Conservation (phyloP, 768 basidiomycete genomes). For the Lactifluus volemus region DNA sequence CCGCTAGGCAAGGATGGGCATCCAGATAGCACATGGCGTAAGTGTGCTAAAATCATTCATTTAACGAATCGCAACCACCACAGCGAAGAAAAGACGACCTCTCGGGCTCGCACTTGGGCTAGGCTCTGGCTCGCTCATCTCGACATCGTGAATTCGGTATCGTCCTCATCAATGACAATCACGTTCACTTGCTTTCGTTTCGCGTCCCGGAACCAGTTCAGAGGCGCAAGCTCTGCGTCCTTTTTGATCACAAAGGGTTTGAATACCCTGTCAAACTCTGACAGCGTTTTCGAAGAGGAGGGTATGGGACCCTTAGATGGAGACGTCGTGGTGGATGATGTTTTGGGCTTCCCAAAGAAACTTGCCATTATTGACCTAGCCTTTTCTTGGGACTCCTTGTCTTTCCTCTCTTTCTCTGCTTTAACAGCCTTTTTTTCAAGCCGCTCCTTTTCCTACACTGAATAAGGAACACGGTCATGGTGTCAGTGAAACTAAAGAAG, state of each 20-base stretch:
- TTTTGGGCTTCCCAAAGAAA: conserved; percentile 65
- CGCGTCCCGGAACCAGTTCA: conserved; percentile 53
- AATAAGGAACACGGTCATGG: not conserved
- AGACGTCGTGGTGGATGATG: conserved; percentile 20
- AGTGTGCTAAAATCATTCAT: not conserved
- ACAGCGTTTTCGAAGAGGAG: conserved; percentile 31
- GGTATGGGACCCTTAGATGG: conserved; percentile 23
- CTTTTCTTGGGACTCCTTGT: conserved; percentile 59
- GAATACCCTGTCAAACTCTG: conserved; percentile 70
- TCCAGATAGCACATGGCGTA: not conserved
- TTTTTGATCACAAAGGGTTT: conserved; percentile 75
- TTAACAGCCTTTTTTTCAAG: conserved; percentile 61
- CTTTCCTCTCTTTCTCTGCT: conserved; percentile 62
- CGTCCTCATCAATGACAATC: conserved; percentile 55
- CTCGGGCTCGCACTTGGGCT: conserved; percentile 26
- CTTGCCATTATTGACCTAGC: conserved; percentile 68
- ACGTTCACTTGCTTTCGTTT: conserved; percentile 31
- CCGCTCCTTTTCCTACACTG: conserved; percentile 56
- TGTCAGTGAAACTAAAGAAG: not conserved
- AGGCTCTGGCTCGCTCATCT: conserved; percentile 21
- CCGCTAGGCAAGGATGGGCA: conserved; percentile 29
- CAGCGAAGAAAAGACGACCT: conserved; percentile 28
- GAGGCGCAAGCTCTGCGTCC: conserved; percentile 59
- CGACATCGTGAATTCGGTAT: conserved; percentile 25
- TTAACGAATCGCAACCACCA: not conserved